Conservation (phyloP, 1,284 basidiomycete genomes). For the Omphalotus olearius region DNA sequence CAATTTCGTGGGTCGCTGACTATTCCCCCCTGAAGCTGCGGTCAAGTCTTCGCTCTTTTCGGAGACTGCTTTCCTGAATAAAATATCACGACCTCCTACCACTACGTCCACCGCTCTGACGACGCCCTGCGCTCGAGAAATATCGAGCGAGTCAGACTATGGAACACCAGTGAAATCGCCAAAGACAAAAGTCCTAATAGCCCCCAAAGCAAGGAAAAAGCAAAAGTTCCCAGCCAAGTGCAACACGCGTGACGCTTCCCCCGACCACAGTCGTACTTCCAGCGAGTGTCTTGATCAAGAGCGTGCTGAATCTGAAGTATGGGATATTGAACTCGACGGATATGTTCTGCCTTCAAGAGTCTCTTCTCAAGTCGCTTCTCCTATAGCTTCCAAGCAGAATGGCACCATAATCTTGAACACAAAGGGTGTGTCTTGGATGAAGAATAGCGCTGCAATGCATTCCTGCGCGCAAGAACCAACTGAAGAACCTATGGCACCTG, state of each 20-base stretch:
- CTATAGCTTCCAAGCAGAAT: conserved; percentile 1
- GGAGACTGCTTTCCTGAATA: conserved; percentile 3
- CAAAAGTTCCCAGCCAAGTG: background rate
- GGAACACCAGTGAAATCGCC: background rate
- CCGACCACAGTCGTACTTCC: background rate
- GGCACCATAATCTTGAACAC: conserved; percentile 12
- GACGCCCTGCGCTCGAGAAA: background rate
- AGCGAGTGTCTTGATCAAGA: background rate
- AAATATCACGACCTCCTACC: background rate
- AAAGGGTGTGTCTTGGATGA: conserved; percentile 5
- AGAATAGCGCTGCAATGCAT: background rate
- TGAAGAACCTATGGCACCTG: background rate
- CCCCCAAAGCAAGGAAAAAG: background rate
- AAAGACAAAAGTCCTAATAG: background rate
- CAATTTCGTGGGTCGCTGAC: background rate
- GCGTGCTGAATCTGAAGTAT: conserved; percentile 45
- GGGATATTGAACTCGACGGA: conserved; percentile 60
- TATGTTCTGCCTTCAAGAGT: conserved; percentile 20
- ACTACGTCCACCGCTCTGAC: background rate
- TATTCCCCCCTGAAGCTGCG: too few species aligned
- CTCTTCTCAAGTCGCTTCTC: conserved; percentile 12
- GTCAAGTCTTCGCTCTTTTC: background rate
- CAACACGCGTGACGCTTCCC: background rate
- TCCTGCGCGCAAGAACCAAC: background rate
- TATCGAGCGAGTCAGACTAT: background rate